Evolutionary conservation across 108 stramenopile species (phyloP), one percentile per base, ranked within the genome.

Genomic region (Nitzschia sp.): DNA sequence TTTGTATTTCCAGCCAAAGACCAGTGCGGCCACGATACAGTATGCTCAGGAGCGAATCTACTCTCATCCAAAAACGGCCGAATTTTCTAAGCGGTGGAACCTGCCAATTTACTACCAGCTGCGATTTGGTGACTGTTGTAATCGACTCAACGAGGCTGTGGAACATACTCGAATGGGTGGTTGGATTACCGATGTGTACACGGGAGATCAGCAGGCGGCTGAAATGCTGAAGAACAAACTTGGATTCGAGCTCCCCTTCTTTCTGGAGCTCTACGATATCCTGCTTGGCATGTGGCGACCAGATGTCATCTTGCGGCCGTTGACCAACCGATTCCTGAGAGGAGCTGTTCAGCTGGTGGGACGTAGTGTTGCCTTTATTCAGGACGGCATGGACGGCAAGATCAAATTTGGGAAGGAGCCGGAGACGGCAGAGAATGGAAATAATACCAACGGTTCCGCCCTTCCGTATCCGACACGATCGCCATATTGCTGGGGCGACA

Each of bases 81-180:
- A 95, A 30, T 95, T 89, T 78, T 85, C 84, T 26, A 92, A 89
- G 57, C 78, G 77, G 34, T 95, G 94, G 94, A 95, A 91, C 42
- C 70, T 95, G 23, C 91, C 94, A 29, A 95, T 95, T 56, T 95
- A 95, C 71, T 95, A 95, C 64, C 94, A 95, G 49, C 71, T 95
- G 26, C 83, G 94, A 64, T 92, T 92, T 49, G 90, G 89, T 26
- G 94, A 95, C 49, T 87, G 81, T 66, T 91, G 88, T 59, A 82
- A 63, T 53, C 86, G 94, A 34, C 70, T 95, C 29, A 90, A 95
- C 48, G 78, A 68, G 19, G 91, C 94, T 1, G 63, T 95, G 17
- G 85, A 84, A 55, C 31, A 57, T 5, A 88, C 88, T 0, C 64
- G 58, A 58, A 53, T 53, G 17, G 86, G 86, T 18, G 94, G 94